Evolutionary conservation across 306 rosid genomes (phyloP).

Genomic region (Pterocarpus macrocarpus): DNA sequence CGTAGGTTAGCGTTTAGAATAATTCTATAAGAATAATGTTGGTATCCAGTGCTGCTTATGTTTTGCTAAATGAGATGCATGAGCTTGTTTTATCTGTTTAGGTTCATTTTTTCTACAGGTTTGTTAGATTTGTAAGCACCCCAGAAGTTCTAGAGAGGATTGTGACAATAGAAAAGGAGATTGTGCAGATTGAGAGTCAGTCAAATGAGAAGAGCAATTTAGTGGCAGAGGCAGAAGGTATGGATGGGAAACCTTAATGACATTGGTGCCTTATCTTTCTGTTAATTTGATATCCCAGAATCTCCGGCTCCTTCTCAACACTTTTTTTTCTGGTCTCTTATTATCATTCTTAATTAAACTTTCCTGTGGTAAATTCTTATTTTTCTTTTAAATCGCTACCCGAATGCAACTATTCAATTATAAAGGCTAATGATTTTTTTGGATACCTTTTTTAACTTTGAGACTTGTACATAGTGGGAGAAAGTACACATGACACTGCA

Average conservation of each 20-base stretch:
- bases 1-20: neutral
- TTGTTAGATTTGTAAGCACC: constrained; percentile 88
- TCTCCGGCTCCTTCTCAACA: neutral
- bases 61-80: neutral
- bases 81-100: constrained; percentile 29
- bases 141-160: constrained; percentile 98
- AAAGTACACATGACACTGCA: constrained; percentile 10
- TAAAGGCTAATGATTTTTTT: neutral
- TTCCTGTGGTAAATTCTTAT: neutral
- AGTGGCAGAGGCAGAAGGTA: constrained; percentile 76
- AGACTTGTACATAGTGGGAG: constrained; percentile 2
- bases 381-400: constrained; percentile 4
- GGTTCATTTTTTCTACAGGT: constrained; percentile 62
- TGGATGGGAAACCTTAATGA: constrained; percentile 17
- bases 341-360: constrained; percentile 1
- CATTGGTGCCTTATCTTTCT: constrained; percentile 25
- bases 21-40: constrained; percentile 1
- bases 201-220: constrained; percentile 61
- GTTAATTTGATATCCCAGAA: constrained; percentile 14
- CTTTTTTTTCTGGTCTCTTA: neutral
- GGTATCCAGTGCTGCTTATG: neutral
- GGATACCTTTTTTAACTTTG: neutral
- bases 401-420: constrained; percentile 24
- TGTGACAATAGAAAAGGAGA: constrained; percentile 91
- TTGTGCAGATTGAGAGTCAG: constrained; percentile 88